Percentiles rank a stretch among this genome's conserved stretches.
Evolutionary conservation across 257 asterid species (phyloP).

Genomic region (Salvia hispanica): DNA sequence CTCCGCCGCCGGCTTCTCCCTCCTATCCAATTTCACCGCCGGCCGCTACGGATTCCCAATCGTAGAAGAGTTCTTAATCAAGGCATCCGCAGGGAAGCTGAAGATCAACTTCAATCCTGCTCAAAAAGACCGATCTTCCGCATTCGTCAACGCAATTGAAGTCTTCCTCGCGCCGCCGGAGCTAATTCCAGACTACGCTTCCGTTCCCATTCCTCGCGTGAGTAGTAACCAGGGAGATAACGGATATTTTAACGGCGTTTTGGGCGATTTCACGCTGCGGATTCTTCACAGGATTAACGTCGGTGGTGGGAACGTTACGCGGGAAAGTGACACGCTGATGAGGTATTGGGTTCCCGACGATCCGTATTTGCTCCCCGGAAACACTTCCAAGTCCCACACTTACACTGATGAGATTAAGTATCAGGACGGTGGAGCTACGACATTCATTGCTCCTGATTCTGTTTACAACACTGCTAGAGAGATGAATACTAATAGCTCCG

Average conservation of each 20-base stretch:
- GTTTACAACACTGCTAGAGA: constrained; percentile 58
- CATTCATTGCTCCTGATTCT: constrained; percentile 44
- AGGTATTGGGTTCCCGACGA: constrained; percentile 67
- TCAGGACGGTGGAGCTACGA: not conserved
- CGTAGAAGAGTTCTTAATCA: constrained; percentile 49
- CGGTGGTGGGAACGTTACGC: constrained; percentile 45
- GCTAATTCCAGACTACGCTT: constrained; percentile 15
- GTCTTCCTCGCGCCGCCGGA: constrained; percentile 44
- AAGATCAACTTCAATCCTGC: constrained; percentile 42
- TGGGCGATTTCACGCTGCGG: constrained; percentile 19
- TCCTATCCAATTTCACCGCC: constrained; percentile 32
- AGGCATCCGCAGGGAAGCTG: constrained; percentile 23
- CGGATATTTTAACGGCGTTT: not conserved
- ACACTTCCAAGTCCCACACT: too few relatives aligned
- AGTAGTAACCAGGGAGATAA: constrained; percentile 21
- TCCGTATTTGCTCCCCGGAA: constrained; percentile 14
- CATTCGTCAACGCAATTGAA: constrained; percentile 65
- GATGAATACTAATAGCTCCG: constrained; percentile 25
- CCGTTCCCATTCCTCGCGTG: not conserved
- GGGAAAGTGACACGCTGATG: constrained; percentile 39
- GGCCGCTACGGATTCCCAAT: constrained; percentile 34
- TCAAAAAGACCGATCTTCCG: constrained; percentile 27
- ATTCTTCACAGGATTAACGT: constrained; percentile 59
- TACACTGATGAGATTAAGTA: not conserved
- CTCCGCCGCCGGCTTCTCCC: constrained; percentile 42